Conservation (phyloP, 2,329 filamentous ascomycete species). For the Paradendryphiella salina region DNA sequence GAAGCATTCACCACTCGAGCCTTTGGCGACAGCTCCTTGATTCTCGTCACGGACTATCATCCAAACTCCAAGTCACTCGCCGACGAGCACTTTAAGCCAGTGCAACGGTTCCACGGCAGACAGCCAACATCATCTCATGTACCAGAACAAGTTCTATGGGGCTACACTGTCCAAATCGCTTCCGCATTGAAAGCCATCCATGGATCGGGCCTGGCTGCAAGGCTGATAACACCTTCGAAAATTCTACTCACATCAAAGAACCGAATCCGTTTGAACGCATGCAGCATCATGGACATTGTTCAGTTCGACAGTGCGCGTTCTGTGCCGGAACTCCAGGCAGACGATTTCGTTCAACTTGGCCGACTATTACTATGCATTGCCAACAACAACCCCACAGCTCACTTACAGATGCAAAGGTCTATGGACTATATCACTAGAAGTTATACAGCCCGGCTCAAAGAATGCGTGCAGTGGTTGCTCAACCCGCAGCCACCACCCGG, state of each 20-base stretch:
- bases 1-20: conserved; percentile 92
- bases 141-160: conserved; percentile 80
- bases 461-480: conserved; percentile 81
- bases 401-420: conserved; percentile 67
- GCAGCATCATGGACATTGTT: conserved; percentile 85
- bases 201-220: conserved; percentile 75
- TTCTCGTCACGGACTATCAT: conserved; percentile 92
- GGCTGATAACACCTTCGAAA: conserved; percentile 84
- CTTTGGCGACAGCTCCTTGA: conserved; percentile 91
- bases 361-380: conserved; percentile 81
- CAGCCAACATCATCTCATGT: conserved; percentile 45
- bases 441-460: conserved; percentile 77
- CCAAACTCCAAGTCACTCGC: conserved; percentile 86
- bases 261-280: conserved; percentile 83
- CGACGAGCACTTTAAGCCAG: conserved; percentile 70
- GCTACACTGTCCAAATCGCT: conserved; percentile 87
- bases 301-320: conserved; percentile 73
- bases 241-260: conserved; percentile 89
- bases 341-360: conserved; percentile 84
- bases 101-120: conserved; percentile 46
- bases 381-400: conserved; percentile 63
- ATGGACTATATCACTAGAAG: conserved; percentile 75
- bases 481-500: conserved; percentile 53
- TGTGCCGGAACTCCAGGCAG: conserved; percentile 77
- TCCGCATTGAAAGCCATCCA: conserved; percentile 89